Conservation (phyloP, 75 land plant genomes). For the Cupressus sempervirens region DNA sequence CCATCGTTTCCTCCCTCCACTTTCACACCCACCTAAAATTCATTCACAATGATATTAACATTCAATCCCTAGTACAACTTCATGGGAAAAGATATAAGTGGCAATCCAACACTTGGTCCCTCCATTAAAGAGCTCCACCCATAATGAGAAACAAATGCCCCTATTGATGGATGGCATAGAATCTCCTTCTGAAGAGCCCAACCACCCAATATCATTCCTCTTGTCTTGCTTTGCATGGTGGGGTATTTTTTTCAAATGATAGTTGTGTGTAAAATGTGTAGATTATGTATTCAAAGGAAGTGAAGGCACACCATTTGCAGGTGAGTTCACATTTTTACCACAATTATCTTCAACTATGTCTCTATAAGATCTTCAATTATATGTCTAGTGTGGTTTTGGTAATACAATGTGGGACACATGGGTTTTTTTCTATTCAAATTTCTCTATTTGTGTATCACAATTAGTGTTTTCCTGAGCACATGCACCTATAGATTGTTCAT, state of each 20-base stretch:
- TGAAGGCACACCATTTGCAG: conserved; percentile 92
- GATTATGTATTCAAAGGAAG: conserved; percentile 98
- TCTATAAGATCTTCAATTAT: not conserved
- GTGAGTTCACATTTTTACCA: conserved; percentile 20
- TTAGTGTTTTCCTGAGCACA: not conserved
- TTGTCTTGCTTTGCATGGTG: not conserved
- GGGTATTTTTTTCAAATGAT: not conserved
- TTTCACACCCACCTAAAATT: too few species aligned
- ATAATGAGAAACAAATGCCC: too few species aligned
- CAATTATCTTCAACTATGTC: not conserved
- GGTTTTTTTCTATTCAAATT: not conserved
- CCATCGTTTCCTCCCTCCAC: conserved; percentile 12
- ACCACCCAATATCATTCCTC: conserved; percentile 9
- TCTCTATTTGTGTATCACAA: not conserved
- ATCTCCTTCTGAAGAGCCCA: conserved; percentile 33
- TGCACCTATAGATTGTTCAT: not conserved
- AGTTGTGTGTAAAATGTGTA: conserved; percentile 20
- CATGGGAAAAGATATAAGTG: too few species aligned
- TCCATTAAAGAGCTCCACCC: too few species aligned
- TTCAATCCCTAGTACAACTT: too few species aligned
- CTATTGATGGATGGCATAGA: too few species aligned
- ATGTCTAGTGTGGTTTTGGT: not conserved
- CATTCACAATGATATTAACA: too few species aligned
- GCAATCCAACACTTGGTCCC: too few species aligned
- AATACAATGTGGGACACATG: not conserved